Conservation (phyloP, 257 asterid genomes). For the Rehmannia glutinosa region DNA sequence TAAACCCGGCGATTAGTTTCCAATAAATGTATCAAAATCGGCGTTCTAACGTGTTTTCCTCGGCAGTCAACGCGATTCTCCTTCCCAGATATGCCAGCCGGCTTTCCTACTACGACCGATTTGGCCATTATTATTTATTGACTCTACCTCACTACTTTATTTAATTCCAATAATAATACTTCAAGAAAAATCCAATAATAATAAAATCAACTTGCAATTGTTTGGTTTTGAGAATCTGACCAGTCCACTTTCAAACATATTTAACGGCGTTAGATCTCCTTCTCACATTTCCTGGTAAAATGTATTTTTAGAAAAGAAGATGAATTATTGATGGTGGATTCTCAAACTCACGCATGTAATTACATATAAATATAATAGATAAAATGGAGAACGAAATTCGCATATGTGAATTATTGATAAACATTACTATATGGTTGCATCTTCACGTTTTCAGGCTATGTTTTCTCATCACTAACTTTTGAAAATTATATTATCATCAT, state of each 20-base stretch:
- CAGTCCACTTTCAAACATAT: slow-evolving; percentile 9
- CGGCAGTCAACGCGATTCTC: slow-evolving; percentile 10
- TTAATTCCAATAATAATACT: not conserved
- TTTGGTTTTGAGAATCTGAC: not conserved
- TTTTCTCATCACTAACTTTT: too few relatives aligned
- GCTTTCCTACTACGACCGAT: not conserved
- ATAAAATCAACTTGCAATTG: not conserved
- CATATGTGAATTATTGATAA: not conserved
- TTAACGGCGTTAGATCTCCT: slow-evolving; percentile 15
- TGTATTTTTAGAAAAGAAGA: not conserved
- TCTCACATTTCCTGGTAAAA: not conserved
- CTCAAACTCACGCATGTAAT: not conserved
- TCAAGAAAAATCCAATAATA: too few relatives aligned
- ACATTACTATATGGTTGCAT: too few relatives aligned
- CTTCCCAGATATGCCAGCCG: not conserved
- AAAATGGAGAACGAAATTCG: too few relatives aligned
- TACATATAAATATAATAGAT: too few relatives aligned
- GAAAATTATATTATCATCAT: too few relatives aligned
- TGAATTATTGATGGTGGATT: not conserved
- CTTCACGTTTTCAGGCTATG: too few relatives aligned
- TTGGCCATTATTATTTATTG: not conserved
- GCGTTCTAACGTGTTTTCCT: slow-evolving; percentile 10
- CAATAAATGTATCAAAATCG: slow-evolving; percentile 6
- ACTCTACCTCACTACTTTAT: not conserved
- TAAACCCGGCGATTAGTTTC: slow-evolving; percentile 5